Evolutionary conservation across 2,329 filamentous ascomycete species (phyloP).

Genomic region (Ceratocystis destructans): DNA sequence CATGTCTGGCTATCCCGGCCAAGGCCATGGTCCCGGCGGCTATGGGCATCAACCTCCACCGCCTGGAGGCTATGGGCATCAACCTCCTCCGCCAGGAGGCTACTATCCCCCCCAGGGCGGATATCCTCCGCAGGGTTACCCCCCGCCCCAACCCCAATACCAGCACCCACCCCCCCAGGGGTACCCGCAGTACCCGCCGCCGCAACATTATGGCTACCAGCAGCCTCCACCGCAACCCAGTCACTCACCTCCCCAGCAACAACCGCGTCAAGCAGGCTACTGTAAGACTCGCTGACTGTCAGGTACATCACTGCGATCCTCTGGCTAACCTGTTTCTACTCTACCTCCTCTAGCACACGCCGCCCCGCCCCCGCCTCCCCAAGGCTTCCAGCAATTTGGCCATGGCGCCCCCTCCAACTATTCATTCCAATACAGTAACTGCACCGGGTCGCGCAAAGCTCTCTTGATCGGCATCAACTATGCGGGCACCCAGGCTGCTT

Average conservation of each 20-base stretch:
- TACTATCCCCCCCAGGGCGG: conserved; percentile 20
- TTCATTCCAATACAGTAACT: conserved; percentile 81
- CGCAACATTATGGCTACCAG: conserved; percentile 17
- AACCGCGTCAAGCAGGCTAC: neutral
- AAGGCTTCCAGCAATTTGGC: conserved; percentile 58
- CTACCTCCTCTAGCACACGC: conserved; percentile 26
- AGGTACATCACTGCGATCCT: neutral
- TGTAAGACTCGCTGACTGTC: neutral
- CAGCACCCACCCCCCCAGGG: neutral
- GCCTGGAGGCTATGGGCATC: conserved; percentile 20
- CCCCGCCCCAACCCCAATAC: conserved; percentile 11
- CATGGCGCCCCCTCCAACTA: conserved; percentile 68
- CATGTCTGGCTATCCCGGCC: conserved; percentile 19
- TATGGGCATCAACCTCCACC: conserved; percentile 19
- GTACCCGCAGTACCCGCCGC: conserved; percentile 9
- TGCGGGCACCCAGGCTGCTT: conserved; percentile 41
- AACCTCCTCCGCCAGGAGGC: conserved; percentile 21
- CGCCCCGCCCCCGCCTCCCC: conserved; percentile 50
- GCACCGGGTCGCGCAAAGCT: conserved; percentile 62
- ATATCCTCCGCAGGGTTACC: conserved; percentile 15
- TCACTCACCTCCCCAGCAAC: conserved; percentile 2
- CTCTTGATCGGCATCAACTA: conserved; percentile 50
- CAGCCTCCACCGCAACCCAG: conserved; percentile 3
- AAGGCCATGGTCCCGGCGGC: conserved; percentile 21
- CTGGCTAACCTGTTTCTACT: conserved; percentile 26